Percentiles rank a stretch among this genome's conserved stretches.
Conservation (phyloP, 176 grass and related monocot genomes). For the Aegilops sharonensis region DNA sequence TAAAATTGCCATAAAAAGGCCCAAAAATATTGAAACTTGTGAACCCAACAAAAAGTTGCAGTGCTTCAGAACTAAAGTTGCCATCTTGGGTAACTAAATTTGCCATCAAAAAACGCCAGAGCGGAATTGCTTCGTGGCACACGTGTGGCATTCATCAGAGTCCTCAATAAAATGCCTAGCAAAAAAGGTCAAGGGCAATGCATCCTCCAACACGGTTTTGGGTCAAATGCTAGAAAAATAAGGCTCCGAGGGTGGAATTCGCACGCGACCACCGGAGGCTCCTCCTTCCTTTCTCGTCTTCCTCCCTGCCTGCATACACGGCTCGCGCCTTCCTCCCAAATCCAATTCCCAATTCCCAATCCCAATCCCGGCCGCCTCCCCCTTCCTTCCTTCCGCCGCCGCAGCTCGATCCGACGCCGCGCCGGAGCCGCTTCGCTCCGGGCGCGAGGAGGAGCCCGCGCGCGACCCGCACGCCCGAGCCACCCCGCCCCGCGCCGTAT, state of each 20-base stretch:
- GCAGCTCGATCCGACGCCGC: not conserved
- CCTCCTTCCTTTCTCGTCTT: constrained; percentile 18
- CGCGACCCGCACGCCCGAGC: not conserved
- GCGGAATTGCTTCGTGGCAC: no score
- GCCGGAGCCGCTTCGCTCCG: not conserved
- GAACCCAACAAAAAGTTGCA: no score
- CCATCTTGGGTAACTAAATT: no score
- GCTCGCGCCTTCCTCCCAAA: not conserved
- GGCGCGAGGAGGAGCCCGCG: not conserved
- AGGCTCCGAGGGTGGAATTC: not conserved
- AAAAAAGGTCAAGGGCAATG: no score
- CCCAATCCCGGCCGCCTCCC: not conserved
- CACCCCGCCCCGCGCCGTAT: not conserved
- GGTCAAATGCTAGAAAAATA: no score
- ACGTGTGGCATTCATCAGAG: no score
- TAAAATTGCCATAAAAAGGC: no score
- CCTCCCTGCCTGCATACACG: not conserved
- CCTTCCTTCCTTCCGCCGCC: not conserved
- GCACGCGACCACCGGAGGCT: not conserved
- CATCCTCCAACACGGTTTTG: no score
- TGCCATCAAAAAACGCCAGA: no score
- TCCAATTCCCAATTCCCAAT: not conserved
- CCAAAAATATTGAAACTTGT: no score
- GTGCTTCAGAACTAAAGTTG: no score
- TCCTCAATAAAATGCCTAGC: no score